Conservation (phyloP, 2,329 filamentous ascomycete genomes). For the Torrubiella hemipterigena region DNA sequence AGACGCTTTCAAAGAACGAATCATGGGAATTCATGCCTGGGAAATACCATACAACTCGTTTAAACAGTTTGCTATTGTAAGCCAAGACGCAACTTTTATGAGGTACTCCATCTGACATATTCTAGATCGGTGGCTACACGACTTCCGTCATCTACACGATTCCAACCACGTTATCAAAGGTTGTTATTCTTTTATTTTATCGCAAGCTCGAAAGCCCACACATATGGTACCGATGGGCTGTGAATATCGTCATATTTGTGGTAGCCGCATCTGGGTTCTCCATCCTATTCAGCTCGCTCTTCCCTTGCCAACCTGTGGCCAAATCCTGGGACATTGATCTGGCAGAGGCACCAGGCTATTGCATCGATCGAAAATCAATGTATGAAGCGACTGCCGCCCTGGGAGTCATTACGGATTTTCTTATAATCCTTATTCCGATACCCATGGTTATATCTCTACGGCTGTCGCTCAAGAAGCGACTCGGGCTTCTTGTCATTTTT, state of each 20-base stretch:
- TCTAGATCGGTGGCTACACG: neutral
- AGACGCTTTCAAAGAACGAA: neutral
- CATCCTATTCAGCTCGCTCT: slow-evolving; percentile 17
- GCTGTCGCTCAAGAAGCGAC: slow-evolving; percentile 31
- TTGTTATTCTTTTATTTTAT: slow-evolving; percentile 9
- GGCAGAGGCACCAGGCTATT: slow-evolving; percentile 15
- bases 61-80: slow-evolving; percentile 5
- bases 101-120: slow-evolving; percentile 2
- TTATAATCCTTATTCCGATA: slow-evolving; percentile 32
- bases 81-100: neutral
- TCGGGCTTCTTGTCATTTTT: slow-evolving; percentile 29
- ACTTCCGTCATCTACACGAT: slow-evolving; percentile 10
- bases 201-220: slow-evolving; percentile 6
- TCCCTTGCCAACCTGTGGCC: slow-evolving; percentile 17
- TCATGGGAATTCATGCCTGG: slow-evolving; percentile 6
- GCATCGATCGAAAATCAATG: slow-evolving; percentile 29
- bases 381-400: slow-evolving; percentile 34
- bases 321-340: slow-evolving; percentile 9
- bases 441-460: slow-evolving; percentile 28
- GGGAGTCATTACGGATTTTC: slow-evolving; percentile 33
- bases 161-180: slow-evolving; percentile 8
- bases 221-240: slow-evolving; percentile 6
- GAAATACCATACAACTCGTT: slow-evolving; percentile 7
- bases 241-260: slow-evolving; percentile 6
- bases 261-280: slow-evolving; percentile 8